These are phyloP conservation scores for Crucihimalaya himalaica DNA, from an alignment of 345 rosid genomes.

Conservation along the genomic window DNA sequence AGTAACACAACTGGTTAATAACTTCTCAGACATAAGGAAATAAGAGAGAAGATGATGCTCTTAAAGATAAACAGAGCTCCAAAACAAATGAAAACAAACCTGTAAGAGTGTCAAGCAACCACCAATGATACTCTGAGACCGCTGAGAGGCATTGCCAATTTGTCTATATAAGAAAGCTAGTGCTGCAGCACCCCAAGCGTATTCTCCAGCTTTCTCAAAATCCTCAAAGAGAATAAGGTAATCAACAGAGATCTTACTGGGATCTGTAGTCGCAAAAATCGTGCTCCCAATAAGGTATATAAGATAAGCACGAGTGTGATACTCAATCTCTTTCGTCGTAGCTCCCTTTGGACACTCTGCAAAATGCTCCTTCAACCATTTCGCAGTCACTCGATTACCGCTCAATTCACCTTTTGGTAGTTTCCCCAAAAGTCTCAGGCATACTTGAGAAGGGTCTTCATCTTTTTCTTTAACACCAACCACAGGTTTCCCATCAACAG, in stretches of 20 bases:
- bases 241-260: slow-evolving; percentile 75
- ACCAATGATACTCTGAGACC: slow-evolving; percentile 77
- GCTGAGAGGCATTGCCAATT: slow-evolving; percentile 76
- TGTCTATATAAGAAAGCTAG: slow-evolving; percentile 75
- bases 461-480: slow-evolving; percentile 51
- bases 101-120: slow-evolving; percentile 77
- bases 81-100: slow-evolving; percentile 42
- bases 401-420: slow-evolving; percentile 57
- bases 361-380: slow-evolving; percentile 75
- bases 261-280: slow-evolving; percentile 70
- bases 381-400: slow-evolving; percentile 74
- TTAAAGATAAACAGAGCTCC: not conserved
- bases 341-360: slow-evolving; percentile 66
- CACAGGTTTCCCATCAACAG: slow-evolving; percentile 71
- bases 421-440: slow-evolving; percentile 57
- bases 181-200: slow-evolving; percentile 85
- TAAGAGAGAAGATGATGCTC: not conserved
- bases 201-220: slow-evolving; percentile 68
- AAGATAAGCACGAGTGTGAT: slow-evolving; percentile 69
- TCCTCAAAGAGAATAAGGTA: slow-evolving; percentile 62
- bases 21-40: not conserved
- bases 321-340: slow-evolving; percentile 47
- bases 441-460: slow-evolving; percentile 54
- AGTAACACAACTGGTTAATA: not conserved
- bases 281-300: slow-evolving; percentile 76